Base-by-base conservation (phyloP, 1,284 basidiomycete genomes). In the Moesziomyces antarcticus region DNA sequence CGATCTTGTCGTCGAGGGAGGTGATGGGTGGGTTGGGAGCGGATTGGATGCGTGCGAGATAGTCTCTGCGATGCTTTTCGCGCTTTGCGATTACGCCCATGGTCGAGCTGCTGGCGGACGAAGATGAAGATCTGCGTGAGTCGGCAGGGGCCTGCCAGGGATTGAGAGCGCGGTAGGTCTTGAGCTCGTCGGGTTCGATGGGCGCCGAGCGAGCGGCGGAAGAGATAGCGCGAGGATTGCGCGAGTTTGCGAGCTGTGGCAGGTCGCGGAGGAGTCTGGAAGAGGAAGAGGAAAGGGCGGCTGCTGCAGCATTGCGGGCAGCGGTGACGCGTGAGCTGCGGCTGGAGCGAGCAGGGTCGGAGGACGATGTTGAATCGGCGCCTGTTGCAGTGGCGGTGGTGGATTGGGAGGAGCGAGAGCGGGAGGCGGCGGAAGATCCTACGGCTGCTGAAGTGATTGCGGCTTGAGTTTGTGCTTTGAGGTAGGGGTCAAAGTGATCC, bases 51-150 rank as follows among this genome's bases (percentile, higher is more conserved):
- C 50, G 56, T 7, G 61, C 50, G 3, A 75, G 11, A 37, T 67
- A 89, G 54, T 92, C 91, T 3, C 90, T 88, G 80, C 92, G 91
- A 13, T 86, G 86, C 50, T 91, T 89, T 20, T 90, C 90, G 25
- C 89, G 88, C 11, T 89, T 56, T 35, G 65, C 64, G 47, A 75
- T 21, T 14, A 68, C 60, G 35, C 75, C 67, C 24, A 73, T 54
- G 24, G 22, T 11, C 18, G 55, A 25, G 13, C 52, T 30, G 13
- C 41, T 52, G 14, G 21, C 44, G 21, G 62, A 27, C 25, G 25
- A 25, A 13, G 62, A 46, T 46, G 25, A 25, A 13, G 62, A 46
- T 46, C 43, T 56, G 40, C 63, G 54, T 43, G 33, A 21, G 27
- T 69, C 56, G 10, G n/a, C 3, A 0, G 54, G 20, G 7, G 66